Base-by-base conservation (phyloP, 768 basidiomycete species). In the Omphalotus guepiniiformis region DNA sequence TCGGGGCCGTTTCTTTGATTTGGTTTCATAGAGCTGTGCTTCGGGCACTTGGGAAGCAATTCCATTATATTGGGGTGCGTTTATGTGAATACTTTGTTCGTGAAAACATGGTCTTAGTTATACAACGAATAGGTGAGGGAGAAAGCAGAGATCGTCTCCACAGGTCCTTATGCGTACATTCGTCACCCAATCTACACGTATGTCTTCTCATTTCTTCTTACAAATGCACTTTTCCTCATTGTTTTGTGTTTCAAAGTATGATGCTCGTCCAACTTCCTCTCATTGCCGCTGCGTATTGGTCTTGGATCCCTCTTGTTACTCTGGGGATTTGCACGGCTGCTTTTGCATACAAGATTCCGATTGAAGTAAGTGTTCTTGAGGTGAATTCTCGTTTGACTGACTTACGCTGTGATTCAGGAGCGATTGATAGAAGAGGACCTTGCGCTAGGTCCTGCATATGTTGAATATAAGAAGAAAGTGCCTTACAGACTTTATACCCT, bases 151-250 rank as follows among this genome's bases (percentile, higher is more conserved):
- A 6, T 65, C 48, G 55, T 59, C 3, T 53, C 58, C 28, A 57
- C 52, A 6, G 69, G 69, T 2, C 68, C 67, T 4, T 70, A 71
- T 46, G 49, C 61, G 6, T 39, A 66, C 23, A 61, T 70, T 27
- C 69, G 70, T 29, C 70, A 70, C 42, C 69, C 69, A 2, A 44
- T 48, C 11, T 70, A 70, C 47, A 58, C 55, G 66, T 68, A 47
- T 45, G 63, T 55, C 6, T n/a, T n/a, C 23, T 13, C 34, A 30
- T 47, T 16, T 22, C 2, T 30, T 23, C 4, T 27, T 2, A 23
- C 6, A 27, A 23, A 13, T 13, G 6, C 12, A 21, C 27, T 29
- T 12, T 16, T 3, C 15, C 4, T 9, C 60, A 58, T 27, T 40
- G 22, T 34, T 4, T 26, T 13, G 21, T 26, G 6, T 39, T n/a